Evolutionary conservation across 2,329 filamentous ascomycete genomes (phyloP), one percentile per base, ranked within the genome.

Genomic region (Penicillium nordicum): DNA sequence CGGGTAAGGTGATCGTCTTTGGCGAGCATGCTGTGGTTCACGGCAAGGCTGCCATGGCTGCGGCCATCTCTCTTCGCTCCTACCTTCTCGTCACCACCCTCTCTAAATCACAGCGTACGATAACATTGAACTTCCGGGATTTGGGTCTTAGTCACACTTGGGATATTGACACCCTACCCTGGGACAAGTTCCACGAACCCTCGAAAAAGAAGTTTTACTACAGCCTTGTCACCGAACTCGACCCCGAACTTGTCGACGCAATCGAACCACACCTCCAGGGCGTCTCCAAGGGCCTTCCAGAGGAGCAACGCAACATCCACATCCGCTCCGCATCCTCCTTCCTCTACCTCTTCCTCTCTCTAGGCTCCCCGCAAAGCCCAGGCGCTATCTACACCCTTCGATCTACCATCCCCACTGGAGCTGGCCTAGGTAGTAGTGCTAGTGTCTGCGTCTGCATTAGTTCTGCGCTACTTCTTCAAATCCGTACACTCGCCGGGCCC

Each of bases 1-100:
- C 94, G 0, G 95, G 93, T 62, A 99, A 99, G 74, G 94, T 97
- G 70, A 99, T 99, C 73, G 90, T 97, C 51, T 97, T 93, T 77
- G 94, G 94, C 64, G 94, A 99, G 75, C 94, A 99, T 78, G 89
- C 94, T 2, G 94, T 97, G n/a, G 94, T 99, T 21, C 86, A 99
- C 71, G 92, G 92, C 70, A 97, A 97, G 88, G 86, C 92, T 64
- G 93, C 94, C 57, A 93, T 99, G 74, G 94, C 94, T 50, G 95
- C 94, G 25, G 88, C 94, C 30, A 95, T 99, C 57, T 96, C 94
- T 29, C 83, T 99, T 29, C 88, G 94, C 65, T 97, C 94, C 43
- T 99, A 97, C 73, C 88, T 99, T 48, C 92, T 96, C 68, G 93
- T 97, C 71, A 96, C 92, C 16, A 90, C 93, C 14, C 84, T 96